A percentile compares a stretch with the other conserved stretches of the same genome.
phyloP scores from a whole-genome alignment of 805 yeast genomes.

The Metschnikowia aberdeeniae region DNA sequence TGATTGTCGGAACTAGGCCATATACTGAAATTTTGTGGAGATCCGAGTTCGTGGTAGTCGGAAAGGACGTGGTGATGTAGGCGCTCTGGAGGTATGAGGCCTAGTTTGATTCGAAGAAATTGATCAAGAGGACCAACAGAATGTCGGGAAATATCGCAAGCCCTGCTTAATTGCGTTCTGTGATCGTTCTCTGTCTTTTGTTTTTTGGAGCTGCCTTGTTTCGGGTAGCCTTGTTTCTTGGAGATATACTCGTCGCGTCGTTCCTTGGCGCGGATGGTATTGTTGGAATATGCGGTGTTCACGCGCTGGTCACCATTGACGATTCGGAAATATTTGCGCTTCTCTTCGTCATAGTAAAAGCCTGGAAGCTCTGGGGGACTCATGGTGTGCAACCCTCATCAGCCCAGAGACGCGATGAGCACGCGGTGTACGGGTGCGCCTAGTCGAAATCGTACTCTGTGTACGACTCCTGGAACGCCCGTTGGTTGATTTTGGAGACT shows the following conservation, averaged over 20 bases:
- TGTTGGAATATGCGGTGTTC: slow-evolving; percentile 27
- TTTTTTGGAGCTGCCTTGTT: not conserved
- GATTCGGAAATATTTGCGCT: slow-evolving; percentile 29
- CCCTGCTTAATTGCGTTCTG: not conserved
- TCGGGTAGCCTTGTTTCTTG: not conserved
- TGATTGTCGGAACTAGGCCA: slow-evolving; percentile 2
- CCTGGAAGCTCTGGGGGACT: slow-evolving; percentile 29
- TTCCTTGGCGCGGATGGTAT: slow-evolving; percentile 21
- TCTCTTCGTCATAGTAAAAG: slow-evolving; percentile 26
- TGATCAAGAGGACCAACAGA: not conserved
- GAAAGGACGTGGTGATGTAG: not conserved
- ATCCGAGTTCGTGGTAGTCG: not conserved
- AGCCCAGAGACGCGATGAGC: slow-evolving; percentile 1
- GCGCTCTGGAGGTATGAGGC: not conserved
- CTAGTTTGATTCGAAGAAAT: not conserved
- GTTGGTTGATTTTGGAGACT: slow-evolving; percentile 11
- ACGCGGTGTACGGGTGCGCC: slow-evolving; percentile 9
- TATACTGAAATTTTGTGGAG: not conserved
- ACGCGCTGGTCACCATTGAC: slow-evolving; percentile 26
- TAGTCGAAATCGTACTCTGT: slow-evolving; percentile 18
- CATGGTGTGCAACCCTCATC: slow-evolving; percentile 1
- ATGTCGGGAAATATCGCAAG: not conserved
- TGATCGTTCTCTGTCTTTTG: not conserved
- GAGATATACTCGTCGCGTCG: slow-evolving; percentile 12
- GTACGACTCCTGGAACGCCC: slow-evolving; percentile 15